Evolutionary conservation across 2,329 filamentous ascomycete genomes (phyloP), one percentile per base, ranked within the genome.

Genomic region (Colletotrichum sidae): DNA sequence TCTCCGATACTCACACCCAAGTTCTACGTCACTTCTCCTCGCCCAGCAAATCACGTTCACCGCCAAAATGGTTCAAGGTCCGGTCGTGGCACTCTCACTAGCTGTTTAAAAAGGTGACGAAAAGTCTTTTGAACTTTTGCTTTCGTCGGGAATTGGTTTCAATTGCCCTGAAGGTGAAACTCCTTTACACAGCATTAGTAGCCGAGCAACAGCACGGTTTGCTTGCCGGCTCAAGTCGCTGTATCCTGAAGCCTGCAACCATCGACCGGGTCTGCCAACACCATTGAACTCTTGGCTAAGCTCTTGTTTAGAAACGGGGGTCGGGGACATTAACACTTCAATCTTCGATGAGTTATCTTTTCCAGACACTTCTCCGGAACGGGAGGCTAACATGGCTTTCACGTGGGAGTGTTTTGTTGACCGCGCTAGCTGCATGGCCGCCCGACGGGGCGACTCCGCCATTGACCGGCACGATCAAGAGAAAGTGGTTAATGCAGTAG

Each of bases 241-340:
- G 4, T 60, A 60, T n/a, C 8, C 58, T 2, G 11, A 13, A 2
- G 1, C n/a, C 1, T 35, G 1, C 2, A 15, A 0, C 1, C 8
- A 8, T 9, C n/a, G 10, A 6, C 1, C 17, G 15, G 4, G 12
- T 8, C 6, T 9, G 8, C 0, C 39, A 9, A 60, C 50, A 2
- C 41, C 50, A 13, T 8, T 60, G 1, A 15, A 34, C 6, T n/a
- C 9, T 1, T 60, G 55, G 8, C 8, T 60, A 1, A 12, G 0
- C 3, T 6, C 8, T 35, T 45, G 34, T 12, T 4, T 55, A 1
- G 15, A 15, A 2, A 35, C 0, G 2, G 3, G 2, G 0, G 8
- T 1, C 2, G 9, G 3, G 0, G 3, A 4, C 2, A 10, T 35
- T 1, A 2, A 10, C 2, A 6, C 1, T 2, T 38, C 17, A 2